phyloP scores from a whole-genome alignment of 139 green algal species.

The Klebsormidium nitens region DNA sequence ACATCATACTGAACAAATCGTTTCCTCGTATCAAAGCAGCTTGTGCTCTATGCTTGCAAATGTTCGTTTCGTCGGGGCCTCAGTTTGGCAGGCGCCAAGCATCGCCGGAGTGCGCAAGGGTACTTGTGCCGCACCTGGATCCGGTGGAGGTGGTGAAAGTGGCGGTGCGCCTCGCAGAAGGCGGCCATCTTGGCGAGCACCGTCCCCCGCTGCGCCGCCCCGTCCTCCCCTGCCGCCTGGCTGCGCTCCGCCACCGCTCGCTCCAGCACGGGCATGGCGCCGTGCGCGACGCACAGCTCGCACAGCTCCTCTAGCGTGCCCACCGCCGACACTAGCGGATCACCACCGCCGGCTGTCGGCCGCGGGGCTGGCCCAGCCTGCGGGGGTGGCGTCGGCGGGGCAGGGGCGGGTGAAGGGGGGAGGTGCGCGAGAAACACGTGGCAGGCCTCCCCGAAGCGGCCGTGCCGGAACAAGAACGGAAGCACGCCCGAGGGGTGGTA shows the following conservation, averaged over 20 bases:
- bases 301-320: conserved; percentile 33
- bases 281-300: conserved; percentile 22
- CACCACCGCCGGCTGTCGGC: too few relatives aligned
- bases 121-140: conserved; percentile 31
- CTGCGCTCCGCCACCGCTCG: too few relatives aligned
- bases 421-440: conserved; percentile 14
- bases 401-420: conserved; percentile 4
- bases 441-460: conserved; percentile 31
- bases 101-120: too few relatives aligned
- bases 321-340: conserved; percentile 12
- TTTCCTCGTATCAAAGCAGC: too few relatives aligned
- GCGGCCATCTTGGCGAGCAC: too few relatives aligned
- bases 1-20: too few relatives aligned
- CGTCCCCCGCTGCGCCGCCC: too few relatives aligned
- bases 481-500: conserved; percentile 24
- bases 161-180: conserved; percentile 24
- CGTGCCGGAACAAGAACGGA: conserved; percentile 34
- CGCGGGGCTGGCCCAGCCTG: not conserved
- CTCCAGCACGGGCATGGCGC: conserved; percentile 17
- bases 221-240: too few relatives aligned
- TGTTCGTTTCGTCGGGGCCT: too few relatives aligned
- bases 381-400: not conserved
- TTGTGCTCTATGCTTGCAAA: too few relatives aligned
- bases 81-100: too few relatives aligned
- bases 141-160: conserved; percentile 30